Conservation (phyloP, 1,284 basidiomycete species). For the Trichosporon faecale region DNA sequence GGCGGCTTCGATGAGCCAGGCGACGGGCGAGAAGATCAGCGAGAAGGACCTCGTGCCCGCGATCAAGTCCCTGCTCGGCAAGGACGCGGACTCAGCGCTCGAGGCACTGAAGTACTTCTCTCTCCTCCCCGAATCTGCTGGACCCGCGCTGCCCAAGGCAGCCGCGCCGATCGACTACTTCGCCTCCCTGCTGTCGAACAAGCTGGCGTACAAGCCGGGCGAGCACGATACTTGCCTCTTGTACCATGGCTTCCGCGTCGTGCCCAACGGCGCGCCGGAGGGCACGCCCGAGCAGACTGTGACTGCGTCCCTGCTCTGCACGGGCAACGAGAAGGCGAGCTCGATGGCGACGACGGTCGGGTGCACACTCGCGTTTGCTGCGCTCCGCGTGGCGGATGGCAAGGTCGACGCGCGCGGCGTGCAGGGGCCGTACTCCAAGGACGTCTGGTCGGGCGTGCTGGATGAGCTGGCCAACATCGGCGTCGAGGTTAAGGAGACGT, state of each 20-base stretch:
- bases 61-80: slow-evolving; percentile 12
- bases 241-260: slow-evolving; percentile 67
- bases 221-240: slow-evolving; percentile 88
- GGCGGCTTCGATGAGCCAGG: slow-evolving; percentile 19
- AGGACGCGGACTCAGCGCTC: slow-evolving; percentile 48
- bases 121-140: slow-evolving; percentile 52
- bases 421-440: slow-evolving; percentile 61
- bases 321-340: slow-evolving; percentile 64
- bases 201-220: slow-evolving; percentile 65
- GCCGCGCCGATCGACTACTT: slow-evolving; percentile 73
- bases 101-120: slow-evolving; percentile 59
- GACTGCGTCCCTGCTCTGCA: slow-evolving; percentile 70
- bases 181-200: slow-evolving; percentile 68
- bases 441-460: slow-evolving; percentile 64
- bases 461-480: slow-evolving; percentile 62
- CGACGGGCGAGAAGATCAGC: slow-evolving; percentile 10
- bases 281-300: slow-evolving; percentile 60
- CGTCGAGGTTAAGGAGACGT: slow-evolving; percentile 64
- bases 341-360: slow-evolving; percentile 91
- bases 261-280: slow-evolving; percentile 22
- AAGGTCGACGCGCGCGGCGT: slow-evolving; percentile 63
- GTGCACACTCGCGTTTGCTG: slow-evolving; percentile 75
- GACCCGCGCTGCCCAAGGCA: slow-evolving; percentile 13
- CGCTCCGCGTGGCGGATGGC: slow-evolving; percentile 69
- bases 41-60: slow-evolving; percentile 9